Base-by-base conservation (phyloP, 768 basidiomycete genomes). In the Phylloporus rhodoxanthus region DNA sequence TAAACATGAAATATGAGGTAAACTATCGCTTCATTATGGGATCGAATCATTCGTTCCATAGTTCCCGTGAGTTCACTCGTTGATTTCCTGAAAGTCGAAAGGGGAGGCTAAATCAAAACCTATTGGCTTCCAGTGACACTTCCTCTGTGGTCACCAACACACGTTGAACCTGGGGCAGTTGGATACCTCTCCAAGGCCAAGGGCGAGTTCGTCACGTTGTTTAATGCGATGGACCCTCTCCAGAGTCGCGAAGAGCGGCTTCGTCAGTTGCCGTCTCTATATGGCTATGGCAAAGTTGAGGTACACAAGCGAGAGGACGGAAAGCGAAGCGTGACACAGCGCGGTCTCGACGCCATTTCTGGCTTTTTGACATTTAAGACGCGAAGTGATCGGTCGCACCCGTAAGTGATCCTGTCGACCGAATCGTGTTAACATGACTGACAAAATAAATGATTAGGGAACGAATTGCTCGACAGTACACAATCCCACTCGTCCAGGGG, bases 171-270 rank as follows among this genome's bases (percentile, higher is more conserved):
- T 2, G 90, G 89, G 7, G 80, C 82, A 3, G 82, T 91, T 8
- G 90, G 90, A 3, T 92, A 85, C 62, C 68, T 90, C 21, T 73
- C 72, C 29, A 85, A 83, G 56, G 78, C 82, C 0, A 66, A 67
- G n/a, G 89, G 88, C 3, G 66, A 70, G 39, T 92, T 92, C 55
- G 67, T 87, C 50, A 82, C 80, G 8, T 70, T 91, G 7, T 81
- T 89, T 68, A 86, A 89, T 63, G 78, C 84, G 1, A 75, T 80
- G 61, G 69, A 76, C 45, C 83, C 80, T 5, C 64, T 67, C 33
- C 74, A 74, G 52, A 71, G 78, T 7, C 61, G 68, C 2, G 70
- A 74, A 20, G 75, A 72, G 5, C 57, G 59, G 5, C 70, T 78
- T 25, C 71, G 68, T 48, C 67, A 60, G 25, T 65, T 89, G 46